These are phyloP conservation scores for Plasmodium berghei DNA, from an alignment of 169 alveolate species.

Conservation along the genomic window DNA sequence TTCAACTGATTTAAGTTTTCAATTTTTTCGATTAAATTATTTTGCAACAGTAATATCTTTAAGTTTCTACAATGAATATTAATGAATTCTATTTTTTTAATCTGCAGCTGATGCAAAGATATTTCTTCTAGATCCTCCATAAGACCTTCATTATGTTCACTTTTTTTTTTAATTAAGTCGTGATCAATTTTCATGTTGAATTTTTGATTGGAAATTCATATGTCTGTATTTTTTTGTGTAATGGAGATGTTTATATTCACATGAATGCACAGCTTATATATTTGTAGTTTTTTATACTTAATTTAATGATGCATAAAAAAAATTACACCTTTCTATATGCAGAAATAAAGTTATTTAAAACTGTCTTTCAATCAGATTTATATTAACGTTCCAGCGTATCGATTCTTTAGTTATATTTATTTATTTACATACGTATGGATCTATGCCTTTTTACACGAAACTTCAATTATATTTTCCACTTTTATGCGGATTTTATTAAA, in stretches of 20 bases:
- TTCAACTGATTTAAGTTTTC: conserved; percentile 88
- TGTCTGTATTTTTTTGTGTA: background rate
- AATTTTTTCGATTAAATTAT: conserved; percentile 90
- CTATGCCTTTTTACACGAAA: too few species aligned
- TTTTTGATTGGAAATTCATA: background rate
- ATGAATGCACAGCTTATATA: background rate
- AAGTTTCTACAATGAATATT: conserved; percentile 91
- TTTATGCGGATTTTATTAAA: too few species aligned
- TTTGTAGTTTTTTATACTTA: background rate
- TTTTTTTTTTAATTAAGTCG: conserved; percentile 88
- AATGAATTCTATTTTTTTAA: conserved; percentile 88
- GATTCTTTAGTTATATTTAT: too few species aligned
- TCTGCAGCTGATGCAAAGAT: conserved; percentile 87
- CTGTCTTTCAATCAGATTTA: too few species aligned
- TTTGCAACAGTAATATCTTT: conserved; percentile 89
- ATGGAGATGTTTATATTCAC: background rate
- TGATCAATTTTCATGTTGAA: conserved; percentile 56
- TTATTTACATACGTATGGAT: too few species aligned
- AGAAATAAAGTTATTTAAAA: too few species aligned
- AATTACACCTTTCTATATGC: too few species aligned
- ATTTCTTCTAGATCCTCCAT: conserved; percentile 91
- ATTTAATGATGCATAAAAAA: too few species aligned
- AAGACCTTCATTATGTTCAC: conserved; percentile 93
- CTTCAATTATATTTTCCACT: too few species aligned
- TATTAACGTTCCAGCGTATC: too few species aligned